Evolutionary conservation across 2,329 filamentous ascomycete species (phyloP).

Genomic region (Fonsecaea nubica): DNA sequence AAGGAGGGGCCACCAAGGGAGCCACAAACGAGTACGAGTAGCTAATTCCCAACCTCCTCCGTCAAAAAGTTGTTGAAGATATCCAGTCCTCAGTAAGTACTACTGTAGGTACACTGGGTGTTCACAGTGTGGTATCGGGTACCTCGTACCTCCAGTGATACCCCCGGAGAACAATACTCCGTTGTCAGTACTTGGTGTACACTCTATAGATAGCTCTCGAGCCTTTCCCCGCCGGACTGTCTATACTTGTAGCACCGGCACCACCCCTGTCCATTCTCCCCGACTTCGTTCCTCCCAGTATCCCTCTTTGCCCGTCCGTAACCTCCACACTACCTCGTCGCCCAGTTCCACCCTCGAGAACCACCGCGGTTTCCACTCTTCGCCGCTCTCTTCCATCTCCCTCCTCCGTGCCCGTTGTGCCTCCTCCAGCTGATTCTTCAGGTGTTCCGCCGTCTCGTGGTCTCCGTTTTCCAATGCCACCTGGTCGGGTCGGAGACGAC

Average conservation of each 20-base stretch:
- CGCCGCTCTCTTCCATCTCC: constrained; percentile 75
- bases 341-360: constrained; percentile 71
- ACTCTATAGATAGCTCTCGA: background rate
- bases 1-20: background rate
- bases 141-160: background rate
- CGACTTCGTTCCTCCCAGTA: constrained; percentile 88
- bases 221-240: background rate
- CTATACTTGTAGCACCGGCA: constrained; percentile 59
- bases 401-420: constrained; percentile 76
- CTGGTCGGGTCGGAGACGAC: constrained; percentile 84
- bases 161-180: background rate
- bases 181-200: background rate
- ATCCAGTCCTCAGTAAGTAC: too few relatives aligned
- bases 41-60: background rate
- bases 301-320: constrained; percentile 80
- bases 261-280: constrained; percentile 68
- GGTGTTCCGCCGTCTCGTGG: constrained; percentile 79
- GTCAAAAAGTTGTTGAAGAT: background rate
- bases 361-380: constrained; percentile 78
- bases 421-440: constrained; percentile 86
- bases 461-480: constrained; percentile 80
- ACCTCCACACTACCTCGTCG: constrained; percentile 70
- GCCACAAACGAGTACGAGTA: too few relatives aligned
- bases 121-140: too few relatives aligned
- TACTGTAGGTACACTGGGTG: background rate